Percentiles rank a stretch among this genome's conserved stretches.
Conservation (phyloP, 1,139 yeast species). For the Geotrichum bryndzae region DNA sequence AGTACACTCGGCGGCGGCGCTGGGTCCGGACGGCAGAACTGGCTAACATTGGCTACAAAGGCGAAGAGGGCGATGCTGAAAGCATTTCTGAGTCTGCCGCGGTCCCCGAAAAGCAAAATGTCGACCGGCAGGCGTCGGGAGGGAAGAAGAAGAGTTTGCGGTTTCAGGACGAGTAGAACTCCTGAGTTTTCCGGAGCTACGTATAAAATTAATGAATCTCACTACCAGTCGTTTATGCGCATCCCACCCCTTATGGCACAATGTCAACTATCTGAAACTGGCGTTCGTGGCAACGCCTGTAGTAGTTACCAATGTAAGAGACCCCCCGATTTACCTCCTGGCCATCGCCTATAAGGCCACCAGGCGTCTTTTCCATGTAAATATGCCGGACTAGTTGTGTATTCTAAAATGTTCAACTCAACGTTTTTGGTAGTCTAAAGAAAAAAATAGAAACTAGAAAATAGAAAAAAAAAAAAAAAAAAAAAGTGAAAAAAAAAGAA, state of each 20-base stretch:
- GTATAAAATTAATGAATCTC: background rate
- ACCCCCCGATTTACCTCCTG: background rate
- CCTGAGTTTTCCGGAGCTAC: background rate
- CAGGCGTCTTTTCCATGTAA: too few relatives aligned
- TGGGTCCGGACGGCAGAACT: slow-evolving; percentile 95
- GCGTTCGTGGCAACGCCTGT: background rate
- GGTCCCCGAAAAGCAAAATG: background rate
- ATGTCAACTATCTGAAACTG: background rate
- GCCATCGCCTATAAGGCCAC: background rate
- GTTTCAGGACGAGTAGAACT: slow-evolving; percentile 1
- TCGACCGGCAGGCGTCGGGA: background rate
- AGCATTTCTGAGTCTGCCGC: background rate
- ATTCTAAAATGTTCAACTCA: too few relatives aligned
- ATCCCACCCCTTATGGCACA: background rate
- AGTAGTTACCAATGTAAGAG: background rate
- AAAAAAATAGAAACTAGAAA: too few relatives aligned
- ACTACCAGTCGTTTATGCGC: background rate
- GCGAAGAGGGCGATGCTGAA: background rate
- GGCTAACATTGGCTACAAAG: slow-evolving; percentile 31
- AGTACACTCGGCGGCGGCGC: slow-evolving; percentile 88
- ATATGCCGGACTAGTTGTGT: too few relatives aligned
- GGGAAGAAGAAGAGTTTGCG: slow-evolving; percentile 1
- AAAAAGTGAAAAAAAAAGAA: too few relatives aligned
- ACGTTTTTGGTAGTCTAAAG: too few relatives aligned
- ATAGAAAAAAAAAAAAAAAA: too few relatives aligned